Evolutionary conservation across 1,139 yeast species (phyloP).

Genomic region (Komagataea norvegica): DNA sequence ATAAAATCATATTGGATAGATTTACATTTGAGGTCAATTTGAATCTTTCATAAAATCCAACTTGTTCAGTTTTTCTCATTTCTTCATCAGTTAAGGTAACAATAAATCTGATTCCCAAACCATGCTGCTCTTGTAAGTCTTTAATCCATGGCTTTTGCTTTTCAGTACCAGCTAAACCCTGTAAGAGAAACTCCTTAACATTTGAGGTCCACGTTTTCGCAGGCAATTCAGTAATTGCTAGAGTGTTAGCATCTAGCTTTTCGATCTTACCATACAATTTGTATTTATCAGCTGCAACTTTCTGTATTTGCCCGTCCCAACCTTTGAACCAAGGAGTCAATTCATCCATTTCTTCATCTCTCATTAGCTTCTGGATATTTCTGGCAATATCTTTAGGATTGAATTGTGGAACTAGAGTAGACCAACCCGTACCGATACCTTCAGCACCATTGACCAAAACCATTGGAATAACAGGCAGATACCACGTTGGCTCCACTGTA

Average conservation of each 20-base stretch:
- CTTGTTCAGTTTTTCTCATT: constrained; percentile 69
- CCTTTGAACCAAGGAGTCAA: constrained; percentile 96
- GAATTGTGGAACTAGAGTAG: constrained; percentile 85
- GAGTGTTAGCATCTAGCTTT: constrained; percentile 70
- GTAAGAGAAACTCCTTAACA: constrained; percentile 77
- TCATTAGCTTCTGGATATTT: constrained; percentile 70
- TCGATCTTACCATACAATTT: constrained; percentile 76
- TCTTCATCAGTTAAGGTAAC: constrained; percentile 72
- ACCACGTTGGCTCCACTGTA: constrained; percentile 96
- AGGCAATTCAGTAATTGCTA: constrained; percentile 92
- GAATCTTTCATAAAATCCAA: constrained; percentile 82
- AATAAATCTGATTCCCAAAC: constrained; percentile 71
- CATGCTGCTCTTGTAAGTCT: constrained; percentile 94
- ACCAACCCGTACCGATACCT: constrained; percentile 99
- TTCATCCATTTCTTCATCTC: constrained; percentile 62
- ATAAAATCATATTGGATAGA: constrained; percentile 89
- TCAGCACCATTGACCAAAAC: constrained; percentile 91
- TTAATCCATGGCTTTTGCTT: constrained; percentile 81
- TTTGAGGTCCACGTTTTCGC: constrained; percentile 89
- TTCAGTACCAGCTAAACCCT: constrained; percentile 70
- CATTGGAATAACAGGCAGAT: constrained; percentile 90
- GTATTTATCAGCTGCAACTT: constrained; percentile 59
- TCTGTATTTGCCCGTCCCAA: constrained; percentile 82
- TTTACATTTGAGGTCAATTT: constrained; percentile 66
- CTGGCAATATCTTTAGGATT: constrained; percentile 80